A percentile compares a stretch with the other conserved stretches of the same genome.
phyloP scores from a whole-genome alignment of 1,284 basidiomycete species.

The Cutaneotrichosporon mucoides region DNA sequence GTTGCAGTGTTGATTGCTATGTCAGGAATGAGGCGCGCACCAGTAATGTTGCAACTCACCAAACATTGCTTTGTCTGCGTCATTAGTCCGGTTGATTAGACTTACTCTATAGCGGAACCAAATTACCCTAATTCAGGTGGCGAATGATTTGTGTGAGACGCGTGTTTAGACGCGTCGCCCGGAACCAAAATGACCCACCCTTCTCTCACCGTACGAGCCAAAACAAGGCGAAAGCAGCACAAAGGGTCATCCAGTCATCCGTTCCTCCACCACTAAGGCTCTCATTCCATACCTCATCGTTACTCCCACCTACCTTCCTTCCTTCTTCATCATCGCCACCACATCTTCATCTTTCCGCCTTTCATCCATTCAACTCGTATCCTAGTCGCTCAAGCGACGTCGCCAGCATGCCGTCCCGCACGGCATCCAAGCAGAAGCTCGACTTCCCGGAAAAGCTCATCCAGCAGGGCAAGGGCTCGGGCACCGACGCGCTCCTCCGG shows the following conservation, averaged over 20 bases:
- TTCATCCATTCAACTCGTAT: not conserved
- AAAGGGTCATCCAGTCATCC: not conserved
- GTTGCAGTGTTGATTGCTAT: too few relatives aligned
- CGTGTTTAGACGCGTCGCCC: not conserved
- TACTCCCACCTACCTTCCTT: not conserved
- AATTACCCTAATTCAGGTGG: not conserved
- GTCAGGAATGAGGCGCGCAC: too few relatives aligned
- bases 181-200: slow-evolving; percentile 3
- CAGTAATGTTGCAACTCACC: too few relatives aligned
- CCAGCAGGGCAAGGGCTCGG: slow-evolving; percentile 38
- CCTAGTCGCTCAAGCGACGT: not conserved
- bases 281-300: not conserved
- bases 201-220: not conserved
- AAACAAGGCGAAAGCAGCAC: not conserved
- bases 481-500: slow-evolving; percentile 66
- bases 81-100: too few relatives aligned
- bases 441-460: slow-evolving; percentile 72
- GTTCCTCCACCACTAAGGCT: not conserved
- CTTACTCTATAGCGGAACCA: not conserved
- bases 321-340: not conserved
- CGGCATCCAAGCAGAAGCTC: slow-evolving; percentile 50
- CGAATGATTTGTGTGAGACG: slow-evolving; percentile 2
- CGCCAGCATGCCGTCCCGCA: slow-evolving; percentile 17
- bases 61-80: too few relatives aligned
- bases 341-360: not conserved